Base-by-base conservation (phyloP, 768 basidiomycete genomes). In the Trametes maxima region DNA sequence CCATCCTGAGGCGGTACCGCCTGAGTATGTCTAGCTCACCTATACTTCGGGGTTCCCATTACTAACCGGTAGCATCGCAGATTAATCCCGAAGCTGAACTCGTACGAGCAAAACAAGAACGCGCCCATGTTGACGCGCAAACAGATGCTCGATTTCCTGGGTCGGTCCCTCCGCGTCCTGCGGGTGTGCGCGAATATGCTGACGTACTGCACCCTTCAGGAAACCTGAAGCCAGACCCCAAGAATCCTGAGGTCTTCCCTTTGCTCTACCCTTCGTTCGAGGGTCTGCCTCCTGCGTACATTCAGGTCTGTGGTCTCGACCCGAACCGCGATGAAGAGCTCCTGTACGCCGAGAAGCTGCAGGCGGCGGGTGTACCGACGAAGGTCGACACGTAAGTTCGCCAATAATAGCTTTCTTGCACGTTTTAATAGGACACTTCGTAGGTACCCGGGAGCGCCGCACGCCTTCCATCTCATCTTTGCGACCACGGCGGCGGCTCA, bases 241-340 rank as follows among this genome's bases (percentile, higher is more conserved):
- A 33, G 33, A 53, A 54, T 21, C 65, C 59, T 0, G 52, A 62
- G 2, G 10, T 68, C 11, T 66, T 66, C 3, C 68, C 71, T 8
- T 54, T 72, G 3, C 55, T 72, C 1, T 50, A 58, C 6, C 35
- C 59, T n/a, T 65, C 68, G 5, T 67, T 65, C 53, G 54, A 48
- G 16, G 66, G 61, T 4, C 46, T 72, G 2, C 66, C 72, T 0
- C 62, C 68, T 0, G 59, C 65, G 16, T 72, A 67, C 51, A 44
- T 73, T 22, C 72, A 72, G 40, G 59, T 73, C 19, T 40, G 48
- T 35, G 72, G 70, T 2, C 24, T 54, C 6, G 72, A 74, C 53
- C 70, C 69, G 5, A 25, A 70, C 25, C 57, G 71, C 19, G 73
- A 74, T 53, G 73, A 73, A 25, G 72, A 67, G 1, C 45, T 73